Evolutionary conservation across 2,329 filamentous ascomycete genomes (phyloP), one percentile per base, ranked within the genome.

Genomic region (Coniochaeta sp.): DNA sequence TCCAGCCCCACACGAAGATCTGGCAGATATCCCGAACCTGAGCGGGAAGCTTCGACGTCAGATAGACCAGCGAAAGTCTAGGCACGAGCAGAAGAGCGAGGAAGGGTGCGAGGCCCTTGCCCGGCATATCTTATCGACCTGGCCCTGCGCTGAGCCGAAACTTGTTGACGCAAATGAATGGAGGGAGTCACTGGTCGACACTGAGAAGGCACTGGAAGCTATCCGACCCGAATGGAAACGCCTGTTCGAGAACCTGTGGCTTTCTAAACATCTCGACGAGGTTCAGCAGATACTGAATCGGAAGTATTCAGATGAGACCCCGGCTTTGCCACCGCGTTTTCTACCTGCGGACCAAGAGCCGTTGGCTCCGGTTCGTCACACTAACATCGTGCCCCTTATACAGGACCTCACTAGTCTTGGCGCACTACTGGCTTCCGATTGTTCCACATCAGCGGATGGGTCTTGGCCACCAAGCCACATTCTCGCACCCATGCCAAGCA

Each of bases 141-240:
- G 79, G 79, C 79, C 82, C 0, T 74, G 72, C 52, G 22, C 62
- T 0, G 65, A 71, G 8, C 75, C 77, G 0, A 68, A 66, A 0
- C 19, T 72, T 0, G 62, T 67, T 0, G 64, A 66, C 0, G 67
- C 79, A 8, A 16, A 32, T 5, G 56, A 62, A 1, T 62, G 62
- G 2, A 58, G 60, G 1, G 52, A n/a, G 9, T 36, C 52, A 19
- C 65, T 73, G 3, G 30, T 85, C 0, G 66, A 82, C 61, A 24
- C 73, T 7, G 40, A 62, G 0, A 62, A 68, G 12, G 80, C 79
- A 3, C 40, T 82, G 1, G 63, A 71, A 0, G 64, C 67, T 0
- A 66, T 85, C 16, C 62, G 65, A 0, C 73, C 73, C 0, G 77
- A 82, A 57, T 86, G 81, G 81, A 62, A 69, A 4, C 74, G 77